Base-by-base conservation (phyloP, 1,284 basidiomycete genomes). In the Microbotryum scabiosae region DNA sequence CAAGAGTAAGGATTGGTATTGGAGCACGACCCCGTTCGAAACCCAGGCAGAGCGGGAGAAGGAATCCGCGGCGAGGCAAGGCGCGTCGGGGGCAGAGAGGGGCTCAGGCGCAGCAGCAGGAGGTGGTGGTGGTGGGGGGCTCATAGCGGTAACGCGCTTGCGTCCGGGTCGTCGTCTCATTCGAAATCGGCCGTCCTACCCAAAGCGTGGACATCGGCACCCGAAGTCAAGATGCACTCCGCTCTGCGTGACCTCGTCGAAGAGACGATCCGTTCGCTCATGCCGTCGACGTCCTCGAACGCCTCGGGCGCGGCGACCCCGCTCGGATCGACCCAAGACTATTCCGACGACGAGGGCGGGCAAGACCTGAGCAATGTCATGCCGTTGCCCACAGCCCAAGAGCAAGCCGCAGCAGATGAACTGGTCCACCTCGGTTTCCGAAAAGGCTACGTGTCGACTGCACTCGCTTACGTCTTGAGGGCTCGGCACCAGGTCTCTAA, bases 151-250 rank as follows among this genome's bases (percentile, higher is more conserved):
- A 21, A 25, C n/a, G 57, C 62, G 20, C 65, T 54, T 30, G 36
- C 59, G 2, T 20, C 51, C 8, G 12, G n/a, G 1, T 51, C 46
- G 8, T n/a, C 36, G 6, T 28, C 56, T 30, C 23, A 30, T 16
- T 32, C 51, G n/a, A 32, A 46, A 36, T 14, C 54, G 12, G 46
- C n/a, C 51, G 2, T 25, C 46, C 46, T 76, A 5, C 73, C 76
- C n/a, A 78, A 78, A 26, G 80, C 82, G 59, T 89, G 86, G 77
- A 78, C 81, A 51, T 79, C 82, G 55, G 83, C 82, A 5, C 85
- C 86, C 0, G 91, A 96, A 73, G 90, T 93, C 21, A 85, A 83
- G 72, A 92, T 97, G 88, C 84, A 88, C 1, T 80, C 79, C 23
- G 76, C 76, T 14, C 77, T 96, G 59, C 81, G 92, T 45, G 89